Evolutionary conservation across 2,329 filamentous ascomycete genomes (phyloP).

Genomic region (Apiospora phragmitis): DNA sequence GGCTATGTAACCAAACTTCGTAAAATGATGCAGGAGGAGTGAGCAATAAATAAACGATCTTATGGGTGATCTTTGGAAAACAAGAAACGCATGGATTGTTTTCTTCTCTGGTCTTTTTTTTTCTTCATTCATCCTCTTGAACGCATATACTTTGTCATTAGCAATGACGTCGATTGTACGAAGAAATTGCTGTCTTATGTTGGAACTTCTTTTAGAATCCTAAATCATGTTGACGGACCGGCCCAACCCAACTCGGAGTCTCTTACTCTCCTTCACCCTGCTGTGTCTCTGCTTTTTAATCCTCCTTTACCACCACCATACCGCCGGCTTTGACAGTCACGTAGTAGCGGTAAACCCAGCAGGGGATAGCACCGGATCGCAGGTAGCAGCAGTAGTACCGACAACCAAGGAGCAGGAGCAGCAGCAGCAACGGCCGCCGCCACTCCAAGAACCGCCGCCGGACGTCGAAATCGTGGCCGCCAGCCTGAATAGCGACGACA

Average conservation of each 20-base stretch:
- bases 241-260: not conserved
- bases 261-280: not conserved
- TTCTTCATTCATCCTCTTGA: not conserved
- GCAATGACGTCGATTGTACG: not conserved
- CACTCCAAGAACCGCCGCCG: not conserved
- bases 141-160: not conserved
- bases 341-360: too few relatives aligned
- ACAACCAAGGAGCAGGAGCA: not conserved
- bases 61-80: not conserved
- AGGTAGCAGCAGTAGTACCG: not conserved
- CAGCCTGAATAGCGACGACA: constrained; percentile 31
- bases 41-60: not conserved
- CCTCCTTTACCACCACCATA: not conserved
- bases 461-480: constrained; percentile 34
- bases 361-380: not conserved
- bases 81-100: not conserved
- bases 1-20: not conserved
- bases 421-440: too few relatives aligned
- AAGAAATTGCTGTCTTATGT: not conserved
- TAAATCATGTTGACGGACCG: not conserved
- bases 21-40: not conserved
- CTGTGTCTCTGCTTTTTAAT: not conserved
- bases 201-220: not conserved
- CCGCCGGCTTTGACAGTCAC: not conserved
- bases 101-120: not conserved